phyloP scores from a whole-genome alignment of 2,329 filamentous ascomycete genomes.

The Cladosporium sp. region DNA sequence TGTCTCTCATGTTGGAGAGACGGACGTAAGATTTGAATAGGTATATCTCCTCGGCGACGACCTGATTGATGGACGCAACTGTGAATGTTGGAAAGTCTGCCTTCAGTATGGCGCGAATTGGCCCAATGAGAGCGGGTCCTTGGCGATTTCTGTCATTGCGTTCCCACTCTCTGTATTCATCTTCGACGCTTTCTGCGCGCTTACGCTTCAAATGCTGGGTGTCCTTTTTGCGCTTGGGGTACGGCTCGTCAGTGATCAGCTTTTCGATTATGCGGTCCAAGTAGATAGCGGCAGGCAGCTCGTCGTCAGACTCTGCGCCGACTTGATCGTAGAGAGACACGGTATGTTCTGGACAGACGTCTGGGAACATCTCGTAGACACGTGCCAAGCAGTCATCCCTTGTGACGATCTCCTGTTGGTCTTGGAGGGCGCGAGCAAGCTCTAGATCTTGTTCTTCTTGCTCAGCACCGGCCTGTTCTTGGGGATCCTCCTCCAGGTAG shows the following conservation, averaged over 20 bases:
- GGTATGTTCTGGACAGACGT: conserved; percentile 31
- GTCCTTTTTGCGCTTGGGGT: conserved; percentile 29
- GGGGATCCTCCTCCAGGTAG: background rate
- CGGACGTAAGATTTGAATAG: conserved; percentile 37
- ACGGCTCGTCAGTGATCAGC: conserved; percentile 22
- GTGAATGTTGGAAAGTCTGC: conserved; percentile 40
- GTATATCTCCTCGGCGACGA: conserved; percentile 28
- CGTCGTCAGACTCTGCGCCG: conserved; percentile 5
- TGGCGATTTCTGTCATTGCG: conserved; percentile 17
- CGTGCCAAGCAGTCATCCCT: conserved; percentile 24
- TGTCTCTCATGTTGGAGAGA: conserved; percentile 27
- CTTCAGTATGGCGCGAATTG: conserved; percentile 32
- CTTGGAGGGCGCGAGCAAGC: background rate
- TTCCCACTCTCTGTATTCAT: conserved; percentile 23
- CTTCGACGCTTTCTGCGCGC: conserved; percentile 23
- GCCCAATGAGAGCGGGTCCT: conserved; percentile 14
- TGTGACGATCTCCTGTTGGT: background rate
- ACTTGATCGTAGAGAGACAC: conserved; percentile 21
- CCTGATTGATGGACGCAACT: conserved; percentile 31
- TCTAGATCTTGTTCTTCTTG: background rate
- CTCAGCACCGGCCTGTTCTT: background rate
- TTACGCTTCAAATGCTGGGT: conserved; percentile 26
- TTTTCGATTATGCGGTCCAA: conserved; percentile 28
- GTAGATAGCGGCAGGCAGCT: conserved; percentile 15
- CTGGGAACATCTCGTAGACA: conserved; percentile 31